A percentile compares a stretch with the other conserved stretches of the same genome.
Conservation (phyloP, 345 rosid species). For the Mallotus nudiflorus region DNA sequence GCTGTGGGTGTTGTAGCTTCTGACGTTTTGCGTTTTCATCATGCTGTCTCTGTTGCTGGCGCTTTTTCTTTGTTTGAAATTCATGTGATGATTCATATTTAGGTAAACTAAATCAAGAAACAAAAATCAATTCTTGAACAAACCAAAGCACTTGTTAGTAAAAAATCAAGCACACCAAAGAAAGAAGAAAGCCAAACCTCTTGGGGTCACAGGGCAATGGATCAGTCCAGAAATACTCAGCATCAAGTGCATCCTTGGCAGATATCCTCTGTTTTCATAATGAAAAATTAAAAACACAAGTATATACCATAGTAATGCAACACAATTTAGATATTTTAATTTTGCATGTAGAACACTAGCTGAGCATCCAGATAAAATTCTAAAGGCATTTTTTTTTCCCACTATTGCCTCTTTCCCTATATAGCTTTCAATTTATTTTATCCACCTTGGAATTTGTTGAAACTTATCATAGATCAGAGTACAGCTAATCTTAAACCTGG, state of each 20-base stretch:
- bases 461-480: background rate
- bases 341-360: background rate
- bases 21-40: constrained; percentile 86
- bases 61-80: constrained; percentile 92
- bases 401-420: background rate
- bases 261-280: constrained; percentile 63
- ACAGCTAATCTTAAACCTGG: background rate
- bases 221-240: constrained; percentile 96
- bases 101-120: constrained; percentile 55
- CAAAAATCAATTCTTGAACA: background rate
- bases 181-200: constrained; percentile 42
- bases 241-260: constrained; percentile 95
- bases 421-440: background rate
- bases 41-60: constrained; percentile 89
- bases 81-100: constrained; percentile 95
- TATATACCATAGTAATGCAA: background rate
- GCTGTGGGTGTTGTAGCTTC: constrained; percentile 81
- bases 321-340: background rate
- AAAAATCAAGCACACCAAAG: background rate
- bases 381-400: too few relatives aligned
- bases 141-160: background rate
- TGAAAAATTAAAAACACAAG: background rate
- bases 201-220: constrained; percentile 95
- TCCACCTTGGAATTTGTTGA: background rate
- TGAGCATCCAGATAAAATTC: background rate